These are phyloP conservation scores for Yamadazyma sp. DNA, from an alignment of 1,139 yeast species.

Conservation along the genomic window DNA sequence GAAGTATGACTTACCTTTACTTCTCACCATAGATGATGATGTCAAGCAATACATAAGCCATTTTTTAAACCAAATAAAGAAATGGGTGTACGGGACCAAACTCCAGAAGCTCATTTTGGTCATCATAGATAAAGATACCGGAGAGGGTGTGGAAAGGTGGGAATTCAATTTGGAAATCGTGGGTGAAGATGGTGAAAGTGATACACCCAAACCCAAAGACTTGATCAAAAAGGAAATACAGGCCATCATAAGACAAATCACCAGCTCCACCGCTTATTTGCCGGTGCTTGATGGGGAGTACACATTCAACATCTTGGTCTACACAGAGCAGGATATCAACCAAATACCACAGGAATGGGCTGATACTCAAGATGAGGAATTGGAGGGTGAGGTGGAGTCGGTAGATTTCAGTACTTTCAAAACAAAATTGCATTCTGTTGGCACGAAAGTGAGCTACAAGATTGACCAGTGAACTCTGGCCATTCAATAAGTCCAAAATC, in stretches of 20 bases:
- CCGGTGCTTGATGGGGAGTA: slow-evolving; percentile 73
- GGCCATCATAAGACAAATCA: slow-evolving; percentile 82
- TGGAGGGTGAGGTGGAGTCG: slow-evolving; percentile 54
- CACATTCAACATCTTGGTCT: slow-evolving; percentile 85
- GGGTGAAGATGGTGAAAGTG: slow-evolving; percentile 11
- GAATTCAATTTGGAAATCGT: slow-evolving; percentile 65
- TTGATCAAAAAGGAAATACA: slow-evolving; percentile 76
- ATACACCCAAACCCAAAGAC: slow-evolving; percentile 36
- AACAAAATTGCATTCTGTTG: slow-evolving; percentile 70
- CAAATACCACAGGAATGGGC: slow-evolving; percentile 82
- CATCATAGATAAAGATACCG: slow-evolving; percentile 64
- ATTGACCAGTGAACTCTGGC: slow-evolving; percentile 15
- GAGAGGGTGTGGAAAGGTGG: slow-evolving; percentile 82
- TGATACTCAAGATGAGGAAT: slow-evolving; percentile 64
- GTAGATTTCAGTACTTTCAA: slow-evolving; percentile 71
- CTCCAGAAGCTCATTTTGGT: slow-evolving; percentile 71
- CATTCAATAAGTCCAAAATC: too few relatives aligned
- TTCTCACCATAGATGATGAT: slow-evolving; percentile 75
- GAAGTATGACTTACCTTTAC: slow-evolving; percentile 77
- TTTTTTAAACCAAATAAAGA: slow-evolving; percentile 74
- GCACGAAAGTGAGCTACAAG: slow-evolving; percentile 75
- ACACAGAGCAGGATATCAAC: slow-evolving; percentile 65
- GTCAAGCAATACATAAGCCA: slow-evolving; percentile 67
- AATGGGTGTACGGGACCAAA: slow-evolving; percentile 76
- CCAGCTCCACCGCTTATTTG: slow-evolving; percentile 82